Evolutionary conservation across 495 filamentous ascomycete genomes (phyloP), one percentile per base, ranked within the genome.

Genomic region (Talaromyces liani): DNA sequence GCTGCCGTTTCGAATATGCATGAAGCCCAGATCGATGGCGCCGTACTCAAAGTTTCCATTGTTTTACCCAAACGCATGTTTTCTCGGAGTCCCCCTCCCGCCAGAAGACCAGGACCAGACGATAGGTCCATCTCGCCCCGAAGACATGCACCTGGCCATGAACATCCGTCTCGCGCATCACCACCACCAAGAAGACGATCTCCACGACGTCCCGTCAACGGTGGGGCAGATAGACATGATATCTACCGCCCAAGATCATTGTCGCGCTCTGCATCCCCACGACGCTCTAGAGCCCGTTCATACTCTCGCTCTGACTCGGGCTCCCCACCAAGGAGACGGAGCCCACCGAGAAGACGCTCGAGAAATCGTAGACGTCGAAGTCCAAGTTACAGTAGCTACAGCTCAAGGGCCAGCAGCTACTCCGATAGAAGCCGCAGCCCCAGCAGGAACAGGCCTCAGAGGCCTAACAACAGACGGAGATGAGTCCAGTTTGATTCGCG

Each of bases 1-100:
- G 80, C 86, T 18, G 94, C 94, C 25, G 95, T 99, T 67, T 86
- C 92, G 54, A 89, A 96, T 70, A 98, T 99, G 95, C 95, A 99
- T 72, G 94, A 99, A 80, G 91, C 91, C 14, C 91, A 97, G 66
- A 78, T 99, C 51, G 94, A 99, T 77, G 95, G 94, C 45, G 83
- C 89, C 16, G 75, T 87, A 20, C 87, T 99, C 72, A 89, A 88
- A 67, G 94, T 99, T 27, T 97, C 93, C 60, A 96, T 98, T 66
- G 92, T 98, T 25, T 79, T 97, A 25, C 93, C 93, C 1, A 89
- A 91, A 58, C 88, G 91, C 63, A 76, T 72, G 54, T 83, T 84
- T 60, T 83, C 81, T 22, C 77, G 75, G 8, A 82, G 80, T 24
- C 81, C 81, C 7, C 81, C 80, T 25, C 79, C 78, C 9, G 58